phyloP scores from a whole-genome alignment of 73 alveolate species.

The Tetrahymena elliotti region DNA sequence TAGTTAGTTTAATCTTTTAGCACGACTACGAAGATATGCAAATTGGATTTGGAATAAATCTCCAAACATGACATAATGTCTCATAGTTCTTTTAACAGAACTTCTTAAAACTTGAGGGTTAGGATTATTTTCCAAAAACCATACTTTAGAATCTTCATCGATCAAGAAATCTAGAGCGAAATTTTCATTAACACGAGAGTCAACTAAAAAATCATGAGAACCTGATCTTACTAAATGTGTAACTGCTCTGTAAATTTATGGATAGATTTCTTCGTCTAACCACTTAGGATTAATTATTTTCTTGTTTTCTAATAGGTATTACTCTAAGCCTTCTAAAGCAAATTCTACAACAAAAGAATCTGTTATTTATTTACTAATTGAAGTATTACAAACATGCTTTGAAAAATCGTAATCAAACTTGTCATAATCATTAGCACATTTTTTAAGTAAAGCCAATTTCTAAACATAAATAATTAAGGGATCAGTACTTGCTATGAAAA shows the following conservation, averaged over 20 bases:
- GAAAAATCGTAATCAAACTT: conserved; percentile 5
- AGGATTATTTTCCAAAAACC: conserved; percentile 24
- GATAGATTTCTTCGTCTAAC: conserved; percentile 21
- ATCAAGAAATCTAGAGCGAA: conserved; percentile 34
- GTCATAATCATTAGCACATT: conserved; percentile 10
- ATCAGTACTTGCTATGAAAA: conserved; percentile 17
- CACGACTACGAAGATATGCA: neutral
- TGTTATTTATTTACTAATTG: conserved; percentile 2
- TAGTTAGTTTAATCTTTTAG: neutral
- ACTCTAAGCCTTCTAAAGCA: conserved; percentile 19
- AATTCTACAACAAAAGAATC: conserved; percentile 19
- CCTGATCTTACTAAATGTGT: conserved; percentile 23
- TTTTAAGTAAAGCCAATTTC: conserved; percentile 17
- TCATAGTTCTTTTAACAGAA: neutral
- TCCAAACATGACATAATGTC: neutral
- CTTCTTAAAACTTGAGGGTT: conserved; percentile 14
- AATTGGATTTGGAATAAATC: neutral
- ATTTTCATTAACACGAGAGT: conserved; percentile 22
- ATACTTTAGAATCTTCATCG: conserved; percentile 9
- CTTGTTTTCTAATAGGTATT: conserved; percentile 1
- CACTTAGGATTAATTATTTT: conserved; percentile 21
- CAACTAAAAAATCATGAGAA: neutral
- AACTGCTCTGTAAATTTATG: conserved; percentile 11
- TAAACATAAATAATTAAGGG: conserved; percentile 32
- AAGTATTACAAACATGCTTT: conserved; percentile 34